phyloP scores from a whole-genome alignment of 805 yeast species.

The Candida orba region DNA sequence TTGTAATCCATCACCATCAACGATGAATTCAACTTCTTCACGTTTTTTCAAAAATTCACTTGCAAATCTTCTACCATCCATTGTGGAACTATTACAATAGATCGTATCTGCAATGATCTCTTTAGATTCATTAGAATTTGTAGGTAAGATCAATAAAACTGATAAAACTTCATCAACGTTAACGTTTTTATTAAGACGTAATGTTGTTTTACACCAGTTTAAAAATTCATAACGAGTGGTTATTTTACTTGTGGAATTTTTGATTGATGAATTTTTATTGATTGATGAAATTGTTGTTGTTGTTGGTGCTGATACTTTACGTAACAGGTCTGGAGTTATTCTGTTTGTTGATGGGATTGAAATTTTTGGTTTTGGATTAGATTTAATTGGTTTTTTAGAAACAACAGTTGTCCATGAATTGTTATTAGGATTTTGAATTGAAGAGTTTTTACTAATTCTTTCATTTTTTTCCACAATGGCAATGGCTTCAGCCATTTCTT shows the following conservation, averaged over 20 bases:
- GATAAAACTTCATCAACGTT: slow-evolving; percentile 72
- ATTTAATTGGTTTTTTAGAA: slow-evolving; percentile 15
- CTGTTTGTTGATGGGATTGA: slow-evolving; percentile 10
- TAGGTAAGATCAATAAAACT: slow-evolving; percentile 74
- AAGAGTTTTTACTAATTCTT: slow-evolving; percentile 7
- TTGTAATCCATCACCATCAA: slow-evolving; percentile 39
- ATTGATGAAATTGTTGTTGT: slow-evolving; percentile 3
- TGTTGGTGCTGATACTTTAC: slow-evolving; percentile 30
- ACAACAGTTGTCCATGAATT: slow-evolving; percentile 36
- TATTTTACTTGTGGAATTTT: slow-evolving; percentile 3
- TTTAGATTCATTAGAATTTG: slow-evolving; percentile 54
- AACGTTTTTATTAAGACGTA: slow-evolving; percentile 67
- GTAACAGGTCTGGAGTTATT: slow-evolving; percentile 28
- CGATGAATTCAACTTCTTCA: slow-evolving; percentile 54
- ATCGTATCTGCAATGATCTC: slow-evolving; percentile 91
- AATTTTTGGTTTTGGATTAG: slow-evolving; percentile 6
- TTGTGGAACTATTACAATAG: slow-evolving; percentile 77
- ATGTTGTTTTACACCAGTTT: slow-evolving; percentile 63
- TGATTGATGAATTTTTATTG: not conserved
- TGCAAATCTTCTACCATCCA: slow-evolving; percentile 95
- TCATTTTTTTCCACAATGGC: slow-evolving; percentile 13
- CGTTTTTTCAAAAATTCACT: slow-evolving; percentile 80
- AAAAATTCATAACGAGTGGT: slow-evolving; percentile 52
- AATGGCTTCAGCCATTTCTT: slow-evolving; percentile 17
- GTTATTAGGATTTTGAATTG: slow-evolving; percentile 2